These are phyloP conservation scores for Auricularia heimuer DNA, from an alignment of 768 basidiomycete species.

Conservation along the genomic window DNA sequence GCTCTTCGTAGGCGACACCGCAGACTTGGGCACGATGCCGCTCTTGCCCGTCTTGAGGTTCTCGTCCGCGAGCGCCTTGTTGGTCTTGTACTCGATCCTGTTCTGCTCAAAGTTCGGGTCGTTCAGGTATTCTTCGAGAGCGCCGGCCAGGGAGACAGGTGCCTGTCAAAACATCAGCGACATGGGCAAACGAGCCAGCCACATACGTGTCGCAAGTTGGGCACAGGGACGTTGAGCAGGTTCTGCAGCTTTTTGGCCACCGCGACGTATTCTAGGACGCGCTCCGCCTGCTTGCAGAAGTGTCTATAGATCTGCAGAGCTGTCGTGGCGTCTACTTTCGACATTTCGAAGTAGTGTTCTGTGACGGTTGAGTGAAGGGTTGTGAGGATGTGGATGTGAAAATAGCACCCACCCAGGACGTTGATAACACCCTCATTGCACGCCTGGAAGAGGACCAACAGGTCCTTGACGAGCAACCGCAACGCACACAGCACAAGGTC, in stretches of 20 bases:
- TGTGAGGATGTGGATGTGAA: too few relatives aligned
- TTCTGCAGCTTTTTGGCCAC: conserved; percentile 91
- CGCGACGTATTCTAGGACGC: conserved; percentile 79
- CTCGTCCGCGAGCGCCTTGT: conserved; percentile 55
- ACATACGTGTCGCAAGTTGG: conserved; percentile 73
- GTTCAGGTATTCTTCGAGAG: conserved; percentile 90
- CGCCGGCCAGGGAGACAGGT: conserved; percentile 85
- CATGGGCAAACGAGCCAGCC: neutral
- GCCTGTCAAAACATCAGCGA: conserved; percentile 40
- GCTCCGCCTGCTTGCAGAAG: conserved; percentile 90
- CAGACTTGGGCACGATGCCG: neutral
- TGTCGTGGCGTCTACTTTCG: conserved; percentile 77
- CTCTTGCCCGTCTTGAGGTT: conserved; percentile 13
- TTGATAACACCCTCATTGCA: conserved; percentile 85
- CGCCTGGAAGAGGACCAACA: conserved; percentile 90
- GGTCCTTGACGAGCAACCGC: conserved; percentile 91
- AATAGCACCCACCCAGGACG: conserved; percentile 22
- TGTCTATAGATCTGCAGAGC: conserved; percentile 83
- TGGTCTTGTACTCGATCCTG: conserved; percentile 80
- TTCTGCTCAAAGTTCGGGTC: conserved; percentile 98
- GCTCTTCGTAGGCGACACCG: conserved; percentile 6
- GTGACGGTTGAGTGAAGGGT: conserved; percentile 15
- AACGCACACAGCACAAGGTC: conserved; percentile 82
- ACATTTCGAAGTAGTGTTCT: conserved; percentile 97
- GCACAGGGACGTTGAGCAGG: conserved; percentile 85